Evolutionary conservation across 192 early-diverging fungal genomes (phyloP).

Genomic region (Irineochytrium annulatum): DNA sequence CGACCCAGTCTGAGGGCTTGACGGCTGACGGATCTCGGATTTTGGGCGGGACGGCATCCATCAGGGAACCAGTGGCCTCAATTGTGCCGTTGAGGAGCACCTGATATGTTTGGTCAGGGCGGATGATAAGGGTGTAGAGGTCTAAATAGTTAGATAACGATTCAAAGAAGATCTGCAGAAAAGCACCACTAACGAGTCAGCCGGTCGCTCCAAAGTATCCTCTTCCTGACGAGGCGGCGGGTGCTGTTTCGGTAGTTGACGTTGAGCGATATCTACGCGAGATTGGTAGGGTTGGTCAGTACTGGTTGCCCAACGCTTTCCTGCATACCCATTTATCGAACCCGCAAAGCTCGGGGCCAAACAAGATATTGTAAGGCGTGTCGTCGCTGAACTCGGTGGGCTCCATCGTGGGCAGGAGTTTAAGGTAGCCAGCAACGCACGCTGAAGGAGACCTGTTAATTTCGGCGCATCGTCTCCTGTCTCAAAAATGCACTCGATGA

Average conservation of each 20-base stretch:
- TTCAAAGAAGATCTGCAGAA: too few relatives aligned
- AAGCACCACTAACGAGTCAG: slow-evolving; percentile 38
- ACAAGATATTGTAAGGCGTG: slow-evolving; percentile 55
- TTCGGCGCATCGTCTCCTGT: too few relatives aligned
- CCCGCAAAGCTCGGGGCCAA: slow-evolving; percentile 54
- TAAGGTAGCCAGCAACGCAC: slow-evolving; percentile 88
- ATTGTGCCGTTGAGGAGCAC: slow-evolving; percentile 72
- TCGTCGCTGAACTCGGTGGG: slow-evolving; percentile 77
- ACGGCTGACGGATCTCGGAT: slow-evolving; percentile 74
- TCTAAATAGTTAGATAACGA: slow-evolving; percentile 19
- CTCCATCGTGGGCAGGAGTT: slow-evolving; percentile 79
- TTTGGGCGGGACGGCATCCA: slow-evolving; percentile 72
- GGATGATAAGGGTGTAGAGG: slow-evolving; percentile 82
- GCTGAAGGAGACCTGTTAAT: too few relatives aligned
- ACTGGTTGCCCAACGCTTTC: too few relatives aligned
- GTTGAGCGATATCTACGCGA: slow-evolving; percentile 29
- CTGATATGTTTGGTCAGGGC: slow-evolving; percentile 74
- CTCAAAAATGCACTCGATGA: too few relatives aligned
- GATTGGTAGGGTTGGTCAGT: not conserved
- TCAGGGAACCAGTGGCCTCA: slow-evolving; percentile 62
- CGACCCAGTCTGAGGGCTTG: slow-evolving; percentile 87
- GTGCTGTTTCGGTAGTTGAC: slow-evolving; percentile 47
- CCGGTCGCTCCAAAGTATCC: slow-evolving; percentile 31
- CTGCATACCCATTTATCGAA: slow-evolving; percentile 24
- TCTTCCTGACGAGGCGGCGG: slow-evolving; percentile 38